Evolutionary conservation across 192 early-diverging fungal genomes (phyloP), one percentile per base, ranked within the genome.

Genomic region (Backusella psychrophila): DNA sequence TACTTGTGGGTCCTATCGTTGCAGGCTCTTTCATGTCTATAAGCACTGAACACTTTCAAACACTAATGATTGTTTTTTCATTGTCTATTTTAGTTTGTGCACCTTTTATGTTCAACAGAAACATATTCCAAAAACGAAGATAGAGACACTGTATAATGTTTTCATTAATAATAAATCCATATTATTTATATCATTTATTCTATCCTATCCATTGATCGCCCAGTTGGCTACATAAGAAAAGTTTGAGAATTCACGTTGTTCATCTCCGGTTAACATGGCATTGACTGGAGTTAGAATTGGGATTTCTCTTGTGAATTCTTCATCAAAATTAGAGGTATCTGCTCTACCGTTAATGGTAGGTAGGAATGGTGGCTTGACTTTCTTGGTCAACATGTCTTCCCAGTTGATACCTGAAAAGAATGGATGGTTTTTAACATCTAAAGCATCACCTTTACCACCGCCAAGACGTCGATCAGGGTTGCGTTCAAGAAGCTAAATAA

Each of bases 261-360:
- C 94, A 9, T 88, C 89, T 23, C 86, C 87, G 31, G 91, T 90
- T 23, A 98, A 85, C 19, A 94, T 91, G 69, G 94, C 93, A 74
- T 96, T 93, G 26, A 92, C 90, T 0, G 96, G 97, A 14, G 97
- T 98, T 74, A 98, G 80, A 1, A 93, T 92, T 4, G 97, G 93
- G 63, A 85, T 86, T 87, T 98, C 95, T 26, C 87, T 87, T 6
- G 97, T 98, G 77, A 98, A 98, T 81, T 98, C 97, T 46, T 92
- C 90, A 78, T 98, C 97, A 92, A 98, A 98, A 89, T 97, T 97
- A 63, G 95, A 97, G 33, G 92, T 90, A 79, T 98, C 97, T 31
- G 91, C 92, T 71, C 92, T 88, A 23, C 87, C 85, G 3, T 76
- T 85, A 39, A 94, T 83, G 26, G 83, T 90, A 2, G 94, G 94